Evolutionary conservation across 257 asterid species (phyloP).

Genomic region (Asclepias syriaca): DNA sequence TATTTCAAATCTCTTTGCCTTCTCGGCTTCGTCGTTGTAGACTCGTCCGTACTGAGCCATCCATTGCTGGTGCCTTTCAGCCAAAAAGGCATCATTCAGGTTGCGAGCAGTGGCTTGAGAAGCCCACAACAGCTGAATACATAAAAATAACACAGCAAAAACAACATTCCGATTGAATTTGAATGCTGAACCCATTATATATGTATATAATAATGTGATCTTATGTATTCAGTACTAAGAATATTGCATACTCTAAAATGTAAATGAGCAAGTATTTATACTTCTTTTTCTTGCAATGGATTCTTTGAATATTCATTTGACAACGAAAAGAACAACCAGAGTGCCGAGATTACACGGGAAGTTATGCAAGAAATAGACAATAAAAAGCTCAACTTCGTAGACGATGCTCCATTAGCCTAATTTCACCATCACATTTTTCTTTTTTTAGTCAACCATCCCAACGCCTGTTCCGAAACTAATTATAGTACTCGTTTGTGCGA

Average conservation of each 20-base stretch:
- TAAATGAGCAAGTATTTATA: background rate
- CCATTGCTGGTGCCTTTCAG: conserved; percentile 8
- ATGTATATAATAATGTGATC: background rate
- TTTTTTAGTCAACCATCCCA: conserved; percentile 54
- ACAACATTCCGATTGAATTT: background rate
- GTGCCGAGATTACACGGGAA: conserved; percentile 8
- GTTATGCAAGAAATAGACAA: conserved; percentile 2
- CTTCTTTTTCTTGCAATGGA: background rate
- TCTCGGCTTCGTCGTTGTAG: conserved; percentile 2
- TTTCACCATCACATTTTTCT: background rate
- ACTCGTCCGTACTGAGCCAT: background rate
- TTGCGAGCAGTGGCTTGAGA: conserved; percentile 1
- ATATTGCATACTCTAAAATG: background rate
- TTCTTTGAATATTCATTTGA: conserved; percentile 8
- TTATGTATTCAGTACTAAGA: background rate
- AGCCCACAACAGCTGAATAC: background rate
- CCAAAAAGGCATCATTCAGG: conserved; percentile 7
- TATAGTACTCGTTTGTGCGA: background rate
- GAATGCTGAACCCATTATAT: background rate
- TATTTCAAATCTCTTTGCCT: background rate
- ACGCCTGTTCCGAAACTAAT: conserved; percentile 46
- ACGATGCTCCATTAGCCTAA: background rate
- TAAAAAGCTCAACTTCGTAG: background rate
- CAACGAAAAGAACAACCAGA: background rate
- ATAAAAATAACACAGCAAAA: background rate